A percentile compares a stretch with the other conserved stretches of the same genome.
Conservation (phyloP, 305 asterid species). For the Fraxinus ornus region DNA sequence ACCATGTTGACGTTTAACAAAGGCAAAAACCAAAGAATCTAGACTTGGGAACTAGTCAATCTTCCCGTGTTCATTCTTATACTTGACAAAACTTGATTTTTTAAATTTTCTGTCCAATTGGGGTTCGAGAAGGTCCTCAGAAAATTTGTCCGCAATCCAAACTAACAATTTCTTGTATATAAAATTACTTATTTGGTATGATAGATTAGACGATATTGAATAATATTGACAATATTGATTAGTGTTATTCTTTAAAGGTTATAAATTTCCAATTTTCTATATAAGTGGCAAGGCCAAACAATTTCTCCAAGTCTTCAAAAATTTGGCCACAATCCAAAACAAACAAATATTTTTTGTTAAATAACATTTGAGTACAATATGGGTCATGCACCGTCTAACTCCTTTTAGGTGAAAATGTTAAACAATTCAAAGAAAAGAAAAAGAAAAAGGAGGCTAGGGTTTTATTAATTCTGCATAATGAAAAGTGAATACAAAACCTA, state of each 20-base stretch:
- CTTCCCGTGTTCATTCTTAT: background rate
- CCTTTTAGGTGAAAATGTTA: too few species aligned
- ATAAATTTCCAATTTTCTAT: too few species aligned
- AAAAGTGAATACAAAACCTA: too few species aligned
- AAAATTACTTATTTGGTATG: background rate
- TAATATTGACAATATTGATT: background rate
- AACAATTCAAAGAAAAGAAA: too few species aligned
- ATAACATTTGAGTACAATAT: too few species aligned
- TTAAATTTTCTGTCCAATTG: background rate
- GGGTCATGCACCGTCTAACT: background rate
- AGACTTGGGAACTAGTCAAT: background rate
- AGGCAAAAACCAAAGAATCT: background rate
- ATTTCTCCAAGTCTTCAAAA: background rate
- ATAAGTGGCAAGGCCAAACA: background rate
- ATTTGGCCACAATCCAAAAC: background rate
- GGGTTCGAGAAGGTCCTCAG: background rate
- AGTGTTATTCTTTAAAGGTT: background rate
- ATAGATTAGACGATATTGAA: background rate
- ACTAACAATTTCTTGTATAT: background rate
- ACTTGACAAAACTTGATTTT: background rate
- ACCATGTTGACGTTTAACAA: background rate
- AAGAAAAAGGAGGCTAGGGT: too few species aligned
- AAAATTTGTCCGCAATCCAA: background rate
- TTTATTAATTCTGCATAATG: too few species aligned
- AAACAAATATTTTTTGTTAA: background rate